Evolutionary conservation across 139 green algal species (phyloP).

Genomic region (Chlorella vulgaris): DNA sequence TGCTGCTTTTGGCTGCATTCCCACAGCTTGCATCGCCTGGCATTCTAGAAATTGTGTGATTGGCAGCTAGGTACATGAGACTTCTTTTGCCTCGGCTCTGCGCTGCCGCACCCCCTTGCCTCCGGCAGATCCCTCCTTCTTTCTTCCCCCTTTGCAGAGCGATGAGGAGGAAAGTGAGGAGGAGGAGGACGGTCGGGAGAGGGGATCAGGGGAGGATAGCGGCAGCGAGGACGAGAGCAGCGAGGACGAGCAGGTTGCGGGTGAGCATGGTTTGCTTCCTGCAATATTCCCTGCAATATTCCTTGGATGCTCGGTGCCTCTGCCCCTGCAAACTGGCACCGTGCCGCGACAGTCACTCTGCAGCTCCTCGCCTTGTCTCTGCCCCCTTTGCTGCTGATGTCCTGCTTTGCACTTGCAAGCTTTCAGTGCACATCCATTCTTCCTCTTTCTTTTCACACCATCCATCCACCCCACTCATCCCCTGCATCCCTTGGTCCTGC

Average conservation of each 20-base stretch:
- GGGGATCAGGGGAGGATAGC: constrained; percentile 22
- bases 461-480: neutral
- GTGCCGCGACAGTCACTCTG: neutral
- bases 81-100: too few species aligned
- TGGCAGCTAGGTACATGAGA: too few species aligned
- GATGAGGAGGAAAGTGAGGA: constrained; percentile 59
- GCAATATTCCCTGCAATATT: neutral
- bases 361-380: neutral
- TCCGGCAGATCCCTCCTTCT: too few species aligned
- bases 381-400: neutral
- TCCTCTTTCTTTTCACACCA: neutral
- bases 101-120: too few species aligned
- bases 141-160: too few species aligned
- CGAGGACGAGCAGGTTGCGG: constrained; percentile 53
- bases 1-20: too few species aligned
- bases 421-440: neutral
- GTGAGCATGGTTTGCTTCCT: neutral
- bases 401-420: neutral
- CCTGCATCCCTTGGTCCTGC: neutral
- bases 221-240: constrained; percentile 51
- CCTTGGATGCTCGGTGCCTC: too few species aligned
- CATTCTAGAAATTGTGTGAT: too few species aligned
- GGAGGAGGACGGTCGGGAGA: constrained; percentile 52
- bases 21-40: too few species aligned
- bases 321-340: too few species aligned